Percentiles rank a stretch among this genome's conserved stretches.
phyloP scores from a whole-genome alignment of 176 grass and related monocot species.

The Musa itinerans region DNA sequence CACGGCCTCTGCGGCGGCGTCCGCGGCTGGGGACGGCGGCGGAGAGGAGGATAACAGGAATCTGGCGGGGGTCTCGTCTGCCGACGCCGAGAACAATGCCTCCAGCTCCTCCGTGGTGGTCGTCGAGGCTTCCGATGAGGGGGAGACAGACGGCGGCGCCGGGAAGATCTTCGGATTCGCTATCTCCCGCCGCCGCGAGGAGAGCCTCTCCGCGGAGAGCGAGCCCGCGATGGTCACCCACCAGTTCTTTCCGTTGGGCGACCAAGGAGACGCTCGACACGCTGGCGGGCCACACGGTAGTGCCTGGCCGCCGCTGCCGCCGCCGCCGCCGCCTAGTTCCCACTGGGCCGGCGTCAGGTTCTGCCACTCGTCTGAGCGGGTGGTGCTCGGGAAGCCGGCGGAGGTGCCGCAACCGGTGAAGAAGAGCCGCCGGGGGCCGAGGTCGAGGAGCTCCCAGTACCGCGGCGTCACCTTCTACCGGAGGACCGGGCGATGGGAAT shows the following conservation, averaged over 20 bases:
- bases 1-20: neutral
- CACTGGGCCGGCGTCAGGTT: constrained; percentile 11
- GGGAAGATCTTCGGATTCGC: constrained; percentile 9
- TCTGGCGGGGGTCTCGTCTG: neutral
- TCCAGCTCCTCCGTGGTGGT: neutral
- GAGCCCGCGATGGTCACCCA: constrained; percentile 30
- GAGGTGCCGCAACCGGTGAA: constrained; percentile 24
- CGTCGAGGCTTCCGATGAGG: neutral
- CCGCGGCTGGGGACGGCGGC: neutral
- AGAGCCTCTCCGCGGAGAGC: constrained; percentile 2
- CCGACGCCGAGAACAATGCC: constrained; percentile 4
- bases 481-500: constrained; percentile 65
- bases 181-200: neutral
- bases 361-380: constrained; percentile 6
- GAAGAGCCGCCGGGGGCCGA: constrained; percentile 58
- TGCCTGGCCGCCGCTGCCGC: too few species aligned
- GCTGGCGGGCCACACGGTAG: neutral
- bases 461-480: constrained; percentile 82
- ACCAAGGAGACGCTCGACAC: neutral
- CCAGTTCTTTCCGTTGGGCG: constrained; percentile 46
- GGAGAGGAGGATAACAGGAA: constrained; percentile 8
- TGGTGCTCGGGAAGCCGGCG: neutral
- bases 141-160: neutral
- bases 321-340: neutral
- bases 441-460: constrained; percentile 75